Evolutionary conservation across 179 eudicot species (phyloP).

Genomic region (Carnegiea gigantea): DNA sequence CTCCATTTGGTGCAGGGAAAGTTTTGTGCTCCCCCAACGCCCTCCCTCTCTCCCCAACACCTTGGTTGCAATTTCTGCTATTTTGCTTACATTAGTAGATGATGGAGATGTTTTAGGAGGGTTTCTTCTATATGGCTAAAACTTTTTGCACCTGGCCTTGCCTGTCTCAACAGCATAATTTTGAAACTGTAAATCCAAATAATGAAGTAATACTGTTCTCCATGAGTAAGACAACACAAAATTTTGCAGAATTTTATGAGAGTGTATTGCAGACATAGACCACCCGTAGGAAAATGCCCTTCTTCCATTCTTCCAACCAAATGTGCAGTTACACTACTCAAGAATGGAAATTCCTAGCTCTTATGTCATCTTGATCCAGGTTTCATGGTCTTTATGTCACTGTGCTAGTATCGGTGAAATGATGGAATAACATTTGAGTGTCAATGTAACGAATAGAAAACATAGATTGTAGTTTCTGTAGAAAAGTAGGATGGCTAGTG

Average conservation of each 20-base stretch:
- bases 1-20: background rate
- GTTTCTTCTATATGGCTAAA: background rate
- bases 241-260: background rate
- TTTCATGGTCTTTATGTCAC: background rate
- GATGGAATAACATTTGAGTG: background rate
- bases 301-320: background rate
- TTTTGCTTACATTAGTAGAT: no score
- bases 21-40: no score
- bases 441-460: background rate
- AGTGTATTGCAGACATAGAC: background rate
- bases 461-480: background rate
- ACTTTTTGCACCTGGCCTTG: background rate
- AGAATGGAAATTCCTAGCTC: background rate
- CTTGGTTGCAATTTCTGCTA: no score
- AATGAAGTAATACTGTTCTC: background rate
- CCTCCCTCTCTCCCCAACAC: no score
- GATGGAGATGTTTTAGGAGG: background rate
- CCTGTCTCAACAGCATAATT: background rate
- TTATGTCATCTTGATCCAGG: background rate
- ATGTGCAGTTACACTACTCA: background rate
- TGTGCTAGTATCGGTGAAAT: background rate
- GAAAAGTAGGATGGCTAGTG: background rate
- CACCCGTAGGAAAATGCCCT: background rate
- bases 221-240: background rate
- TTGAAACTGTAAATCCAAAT: background rate